A percentile compares a stretch with the other conserved stretches of the same genome.
Conservation (phyloP, 306 rosid species). For the Vigna reflexopilosa region DNA sequence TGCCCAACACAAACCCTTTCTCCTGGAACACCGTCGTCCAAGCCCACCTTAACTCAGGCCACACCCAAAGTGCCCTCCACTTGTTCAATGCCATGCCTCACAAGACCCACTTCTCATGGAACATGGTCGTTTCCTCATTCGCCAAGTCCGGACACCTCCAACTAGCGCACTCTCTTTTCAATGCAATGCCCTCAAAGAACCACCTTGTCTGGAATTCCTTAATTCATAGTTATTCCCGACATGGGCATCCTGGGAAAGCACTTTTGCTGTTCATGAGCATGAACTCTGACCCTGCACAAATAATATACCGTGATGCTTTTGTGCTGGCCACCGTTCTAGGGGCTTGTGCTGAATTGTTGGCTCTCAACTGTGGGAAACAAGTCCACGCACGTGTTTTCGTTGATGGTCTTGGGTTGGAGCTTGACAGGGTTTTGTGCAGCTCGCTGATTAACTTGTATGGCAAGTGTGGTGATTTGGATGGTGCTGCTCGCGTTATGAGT, state of each 20-base stretch:
- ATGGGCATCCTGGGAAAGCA: constrained; percentile 61
- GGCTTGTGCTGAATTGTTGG: constrained; percentile 66
- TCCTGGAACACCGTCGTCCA: constrained; percentile 72
- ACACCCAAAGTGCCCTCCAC: constrained; percentile 52
- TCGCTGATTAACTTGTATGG: constrained; percentile 71
- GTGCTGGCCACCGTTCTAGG: constrained; percentile 68
- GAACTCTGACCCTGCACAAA: constrained; percentile 57
- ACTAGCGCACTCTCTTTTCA: constrained; percentile 59
- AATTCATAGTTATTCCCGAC: constrained; percentile 65
- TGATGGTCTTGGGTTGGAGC: constrained; percentile 51
- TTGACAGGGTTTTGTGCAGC: constrained; percentile 73
- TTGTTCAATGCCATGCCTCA: constrained; percentile 66
- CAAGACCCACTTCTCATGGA: constrained; percentile 70
- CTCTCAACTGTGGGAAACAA: constrained; percentile 75
- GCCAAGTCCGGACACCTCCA: constrained; percentile 62
- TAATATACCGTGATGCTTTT: constrained; percentile 48
- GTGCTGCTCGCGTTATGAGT: constrained; percentile 60
- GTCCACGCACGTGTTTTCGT: constrained; percentile 71
- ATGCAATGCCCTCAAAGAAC: constrained; percentile 67
- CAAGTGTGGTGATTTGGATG: constrained; percentile 73
- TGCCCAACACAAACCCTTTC: constrained; percentile 66
- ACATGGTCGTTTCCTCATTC: constrained; percentile 58
- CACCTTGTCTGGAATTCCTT: constrained; percentile 71
- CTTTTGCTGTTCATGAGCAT: constrained; percentile 61
- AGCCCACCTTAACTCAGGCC: constrained; percentile 61